phyloP scores from a whole-genome alignment of 345 rosid species.

The Eucalyptus camaldulensis region DNA sequence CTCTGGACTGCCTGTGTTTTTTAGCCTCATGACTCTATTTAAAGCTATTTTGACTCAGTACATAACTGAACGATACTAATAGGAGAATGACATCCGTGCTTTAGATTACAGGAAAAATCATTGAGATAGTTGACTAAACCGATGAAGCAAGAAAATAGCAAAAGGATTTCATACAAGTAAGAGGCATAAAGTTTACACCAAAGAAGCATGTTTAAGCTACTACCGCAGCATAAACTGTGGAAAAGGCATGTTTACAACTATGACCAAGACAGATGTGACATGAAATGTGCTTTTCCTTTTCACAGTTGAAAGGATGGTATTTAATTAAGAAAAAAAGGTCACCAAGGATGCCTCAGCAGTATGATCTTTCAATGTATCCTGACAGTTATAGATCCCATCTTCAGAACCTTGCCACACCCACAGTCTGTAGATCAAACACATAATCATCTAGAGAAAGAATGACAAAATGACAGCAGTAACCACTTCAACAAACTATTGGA shows the following conservation, averaged over 20 bases:
- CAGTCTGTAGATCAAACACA: slow-evolving; percentile 44
- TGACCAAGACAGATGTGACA: not conserved
- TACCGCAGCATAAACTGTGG: not conserved
- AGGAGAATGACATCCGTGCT: not conserved
- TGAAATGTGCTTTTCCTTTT: not conserved
- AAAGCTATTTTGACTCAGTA: not conserved
- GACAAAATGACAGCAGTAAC: not conserved
- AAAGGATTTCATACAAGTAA: not conserved
- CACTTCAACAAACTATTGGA: not conserved
- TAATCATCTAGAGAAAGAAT: not conserved
- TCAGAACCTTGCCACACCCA: slow-evolving; percentile 84
- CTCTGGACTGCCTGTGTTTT: not conserved
- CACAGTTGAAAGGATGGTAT: not conserved
- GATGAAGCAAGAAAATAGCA: not conserved
- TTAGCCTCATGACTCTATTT: not conserved
- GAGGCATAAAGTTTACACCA: not conserved
- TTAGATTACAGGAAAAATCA: not conserved
- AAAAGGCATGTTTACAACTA: not conserved
- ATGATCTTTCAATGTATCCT: slow-evolving; percentile 71
- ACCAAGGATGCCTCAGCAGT: slow-evolving; percentile 56
- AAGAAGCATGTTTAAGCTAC: not conserved
- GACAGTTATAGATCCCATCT: slow-evolving; percentile 69
- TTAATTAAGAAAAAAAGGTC: not conserved
- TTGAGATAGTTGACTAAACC: not conserved
- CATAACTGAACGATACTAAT: not conserved